A percentile compares a stretch with the other conserved stretches of the same genome.
phyloP scores from a whole-genome alignment of 306 rosid species.

The Vigna mungo region DNA sequence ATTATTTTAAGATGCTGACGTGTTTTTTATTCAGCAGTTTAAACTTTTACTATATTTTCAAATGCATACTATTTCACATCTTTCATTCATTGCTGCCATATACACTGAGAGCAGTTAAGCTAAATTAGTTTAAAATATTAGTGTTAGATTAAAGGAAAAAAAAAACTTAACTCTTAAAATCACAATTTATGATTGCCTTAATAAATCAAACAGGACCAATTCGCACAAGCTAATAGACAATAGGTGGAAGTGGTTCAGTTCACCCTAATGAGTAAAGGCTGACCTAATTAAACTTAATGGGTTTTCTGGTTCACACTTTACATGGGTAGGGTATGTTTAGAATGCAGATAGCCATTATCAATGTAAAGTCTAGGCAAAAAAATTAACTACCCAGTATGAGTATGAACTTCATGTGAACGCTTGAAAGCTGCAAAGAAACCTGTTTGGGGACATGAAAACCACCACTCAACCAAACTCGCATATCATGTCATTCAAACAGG shows the following conservation, averaged over 20 bases:
- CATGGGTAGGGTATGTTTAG: slow-evolving; percentile 1
- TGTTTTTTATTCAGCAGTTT: background rate
- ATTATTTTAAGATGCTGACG: background rate
- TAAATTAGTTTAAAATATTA: background rate
- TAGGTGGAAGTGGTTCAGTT: background rate
- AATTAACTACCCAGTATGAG: slow-evolving; percentile 9
- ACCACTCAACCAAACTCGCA: slow-evolving; percentile 43
- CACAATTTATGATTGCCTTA: background rate
- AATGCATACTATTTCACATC: background rate
- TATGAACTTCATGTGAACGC: slow-evolving; percentile 45
- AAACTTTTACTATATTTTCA: background rate
- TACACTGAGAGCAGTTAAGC: background rate
- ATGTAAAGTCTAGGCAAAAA: slow-evolving; percentile 27
- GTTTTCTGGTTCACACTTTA: background rate
- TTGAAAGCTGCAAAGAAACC: slow-evolving; percentile 9
- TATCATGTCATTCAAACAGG: slow-evolving; percentile 40
- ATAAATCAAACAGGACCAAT: background rate
- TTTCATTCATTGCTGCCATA: background rate
- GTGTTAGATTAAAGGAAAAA: too few species aligned
- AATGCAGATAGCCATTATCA: background rate
- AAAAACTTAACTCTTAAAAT: background rate
- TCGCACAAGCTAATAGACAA: background rate
- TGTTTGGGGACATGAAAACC: slow-evolving; percentile 48
- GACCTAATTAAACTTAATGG: background rate
- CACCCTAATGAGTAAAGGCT: background rate